A percentile compares a stretch with the other conserved stretches of the same genome.
Evolutionary conservation across 1,284 basidiomycete species (phyloP).

Genomic region (Rhodotorula sp.): DNA sequence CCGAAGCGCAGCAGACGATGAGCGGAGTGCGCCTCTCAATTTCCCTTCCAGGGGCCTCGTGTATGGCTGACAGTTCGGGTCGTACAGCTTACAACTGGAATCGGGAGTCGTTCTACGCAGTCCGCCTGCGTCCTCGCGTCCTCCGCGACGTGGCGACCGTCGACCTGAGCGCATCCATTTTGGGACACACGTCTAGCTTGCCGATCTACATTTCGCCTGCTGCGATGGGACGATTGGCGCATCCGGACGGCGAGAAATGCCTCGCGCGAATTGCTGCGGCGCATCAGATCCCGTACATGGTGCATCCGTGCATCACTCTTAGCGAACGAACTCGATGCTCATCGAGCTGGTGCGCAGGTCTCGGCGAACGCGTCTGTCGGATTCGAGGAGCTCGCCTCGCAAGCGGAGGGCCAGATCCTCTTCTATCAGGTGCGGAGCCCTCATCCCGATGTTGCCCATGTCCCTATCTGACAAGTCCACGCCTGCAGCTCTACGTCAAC

Average conservation of each 20-base stretch:
- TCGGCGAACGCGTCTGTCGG: slow-evolving; percentile 83
- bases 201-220: slow-evolving; percentile 82
- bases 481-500: slow-evolving; percentile 73
- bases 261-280: slow-evolving; percentile 33
- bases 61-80: not conserved
- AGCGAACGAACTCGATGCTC: not conserved
- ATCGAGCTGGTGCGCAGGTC: slow-evolving; percentile 49
- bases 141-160: slow-evolving; percentile 69
- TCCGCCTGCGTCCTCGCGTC: slow-evolving; percentile 79
- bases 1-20: slow-evolving; percentile 75
- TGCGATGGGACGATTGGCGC: slow-evolving; percentile 49
- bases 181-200: slow-evolving; percentile 70
- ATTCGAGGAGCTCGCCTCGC: slow-evolving; percentile 64
- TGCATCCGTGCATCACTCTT: not conserved
- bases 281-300: slow-evolving; percentile 37
- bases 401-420: slow-evolving; percentile 63
- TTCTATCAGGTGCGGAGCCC: slow-evolving; percentile 63
- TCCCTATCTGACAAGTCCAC: slow-evolving; percentile 15
- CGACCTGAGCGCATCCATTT: slow-evolving; percentile 72
- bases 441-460: not conserved
- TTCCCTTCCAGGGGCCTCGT: too few species aligned
- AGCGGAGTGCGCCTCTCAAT: slow-evolving; percentile 59
- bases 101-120: slow-evolving; percentile 11
- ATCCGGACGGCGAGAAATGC: slow-evolving; percentile 40
- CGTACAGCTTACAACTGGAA: slow-evolving; percentile 18